Percentiles rank a stretch among this genome's conserved stretches.
These are phyloP conservation scores for Calonectria pseudoreteaudii DNA, from an alignment of 2,329 filamentous ascomycete species.

Conservation along the genomic window DNA sequence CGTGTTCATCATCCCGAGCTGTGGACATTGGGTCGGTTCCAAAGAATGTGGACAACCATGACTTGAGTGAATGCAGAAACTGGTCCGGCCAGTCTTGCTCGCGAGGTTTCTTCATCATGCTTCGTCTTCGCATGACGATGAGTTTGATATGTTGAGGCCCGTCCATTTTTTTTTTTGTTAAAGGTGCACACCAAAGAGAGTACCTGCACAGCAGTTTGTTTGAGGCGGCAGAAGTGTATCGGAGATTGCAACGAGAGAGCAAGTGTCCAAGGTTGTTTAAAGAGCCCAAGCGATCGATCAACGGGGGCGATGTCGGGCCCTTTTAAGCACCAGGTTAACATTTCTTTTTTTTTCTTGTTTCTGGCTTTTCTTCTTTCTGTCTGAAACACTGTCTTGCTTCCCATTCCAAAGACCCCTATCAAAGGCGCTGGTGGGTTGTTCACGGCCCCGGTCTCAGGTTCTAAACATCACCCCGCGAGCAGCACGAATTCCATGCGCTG, in stretches of 20 bases:
- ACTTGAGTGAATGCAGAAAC: constrained; percentile 28
- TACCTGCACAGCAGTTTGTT: neutral
- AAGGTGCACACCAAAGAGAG: neutral
- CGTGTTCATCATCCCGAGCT: constrained; percentile 31
- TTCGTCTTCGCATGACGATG: constrained; percentile 20
- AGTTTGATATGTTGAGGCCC: constrained; percentile 32
- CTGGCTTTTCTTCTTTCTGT: neutral
- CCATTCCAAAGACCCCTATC: constrained; percentile 6
- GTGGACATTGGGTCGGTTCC: neutral
- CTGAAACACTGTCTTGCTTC: neutral
- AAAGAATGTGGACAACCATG: constrained; percentile 17
- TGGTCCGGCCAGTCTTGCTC: constrained; percentile 23
- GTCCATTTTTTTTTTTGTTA: constrained; percentile 26
- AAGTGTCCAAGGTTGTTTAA: neutral
- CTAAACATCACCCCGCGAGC: neutral
- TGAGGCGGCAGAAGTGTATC: constrained; percentile 13
- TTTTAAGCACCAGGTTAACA: neutral
- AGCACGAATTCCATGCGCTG: neutral
- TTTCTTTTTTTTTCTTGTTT: constrained; percentile 4
- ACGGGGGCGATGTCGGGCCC: neutral
- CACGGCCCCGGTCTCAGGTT: neutral
- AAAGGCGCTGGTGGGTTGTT: neutral
- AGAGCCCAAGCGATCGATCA: neutral
- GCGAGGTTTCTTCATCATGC: neutral
- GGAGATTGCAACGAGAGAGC: neutral